Evolutionary conservation across 768 basidiomycete species (phyloP), one percentile per base, ranked within the genome.

Genomic region (Collybia mongolica): DNA sequence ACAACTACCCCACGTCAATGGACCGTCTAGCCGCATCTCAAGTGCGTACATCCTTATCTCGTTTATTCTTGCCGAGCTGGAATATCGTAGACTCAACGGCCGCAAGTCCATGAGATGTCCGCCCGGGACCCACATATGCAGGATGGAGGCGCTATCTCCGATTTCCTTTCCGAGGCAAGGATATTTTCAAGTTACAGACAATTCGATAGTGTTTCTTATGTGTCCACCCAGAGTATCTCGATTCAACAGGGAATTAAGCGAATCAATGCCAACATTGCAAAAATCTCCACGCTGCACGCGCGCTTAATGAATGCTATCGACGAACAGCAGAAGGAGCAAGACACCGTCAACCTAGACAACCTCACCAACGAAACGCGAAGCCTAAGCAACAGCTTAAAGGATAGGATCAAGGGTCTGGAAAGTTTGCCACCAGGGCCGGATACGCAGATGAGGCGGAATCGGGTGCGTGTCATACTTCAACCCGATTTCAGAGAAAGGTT

Each of bases 351-450:
- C 50, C 73, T 89, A 19, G 81, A 83, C n/a, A 70, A 76, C 15
- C 71, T 89, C 46, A 73, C 83, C 12, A 70, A 66, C 11, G 80
- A 86, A 40, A 87, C 86, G 1, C 80, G 82, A 56, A 67, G 75
- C 0, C 72, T 87, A 48, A 81, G 77, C 60, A 78, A 75, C 46
- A 64, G 71, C 29, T 65, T 89, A 20, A 86, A 84, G 58, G 70
- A 75, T 20, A 72, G 86, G 24, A 80, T 91, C 51, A 76, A 82
- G 64, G 68, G 70, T 0, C 60, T 91, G 47, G 78, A 82, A 60
- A 59, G 58, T 29, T 48, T 60, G 12, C 62, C 63, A 12, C 53
- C 53, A 5, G 65, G 57, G 18, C 62, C 66, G 26, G 72, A 75
- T 49, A 56, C 56, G 2, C 66, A 69, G 42, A 68, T 75, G 54